Evolutionary conservation across 257 asterid genomes (phyloP).

Genomic region (Plectranthus barbatus): DNA sequence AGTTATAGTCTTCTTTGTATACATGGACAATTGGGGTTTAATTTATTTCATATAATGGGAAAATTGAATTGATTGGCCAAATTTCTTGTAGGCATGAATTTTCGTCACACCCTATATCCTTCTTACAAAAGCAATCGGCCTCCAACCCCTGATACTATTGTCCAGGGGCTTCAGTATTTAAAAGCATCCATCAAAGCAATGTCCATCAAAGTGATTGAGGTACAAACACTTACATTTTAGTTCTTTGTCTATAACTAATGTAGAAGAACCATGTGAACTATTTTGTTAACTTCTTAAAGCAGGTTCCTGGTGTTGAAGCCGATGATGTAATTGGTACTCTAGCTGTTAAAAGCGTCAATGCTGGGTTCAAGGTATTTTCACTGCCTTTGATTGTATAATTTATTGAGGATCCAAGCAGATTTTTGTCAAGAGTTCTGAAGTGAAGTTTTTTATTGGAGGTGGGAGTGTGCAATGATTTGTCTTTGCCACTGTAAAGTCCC

Average conservation of each 20-base stretch:
- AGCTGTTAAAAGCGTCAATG: slow-evolving; percentile 75
- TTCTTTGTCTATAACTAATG: slow-evolving; percentile 5
- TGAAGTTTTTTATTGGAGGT: neutral
- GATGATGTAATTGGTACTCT: slow-evolving; percentile 99
- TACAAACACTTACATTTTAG: slow-evolving; percentile 18
- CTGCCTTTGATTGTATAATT: slow-evolving; percentile 3
- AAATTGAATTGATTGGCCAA: slow-evolving; percentile 12
- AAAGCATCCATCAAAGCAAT: slow-evolving; percentile 94
- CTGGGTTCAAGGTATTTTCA: slow-evolving; percentile 71
- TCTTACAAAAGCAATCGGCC: slow-evolving; percentile 93
- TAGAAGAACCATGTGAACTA: slow-evolving; percentile 6
- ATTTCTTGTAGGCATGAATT: slow-evolving; percentile 68
- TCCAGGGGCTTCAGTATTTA: slow-evolving; percentile 94
- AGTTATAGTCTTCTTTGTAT: neutral
- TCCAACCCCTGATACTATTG: slow-evolving; percentile 95
- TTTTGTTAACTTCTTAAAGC: slow-evolving; percentile 23
- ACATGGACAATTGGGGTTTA: neutral
- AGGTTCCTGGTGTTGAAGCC: slow-evolving; percentile 99
- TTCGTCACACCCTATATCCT: slow-evolving; percentile 88
- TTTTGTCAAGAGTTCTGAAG: neutral
- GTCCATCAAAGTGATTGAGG: slow-evolving; percentile 97
- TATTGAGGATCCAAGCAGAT: slow-evolving; percentile 9
- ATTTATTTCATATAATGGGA: neutral
- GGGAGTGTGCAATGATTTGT: too few relatives aligned
- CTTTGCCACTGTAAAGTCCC: too few relatives aligned